phyloP scores from a whole-genome alignment of 352 stramenopile genomes.

The Pseudoperonospora humuli region DNA sequence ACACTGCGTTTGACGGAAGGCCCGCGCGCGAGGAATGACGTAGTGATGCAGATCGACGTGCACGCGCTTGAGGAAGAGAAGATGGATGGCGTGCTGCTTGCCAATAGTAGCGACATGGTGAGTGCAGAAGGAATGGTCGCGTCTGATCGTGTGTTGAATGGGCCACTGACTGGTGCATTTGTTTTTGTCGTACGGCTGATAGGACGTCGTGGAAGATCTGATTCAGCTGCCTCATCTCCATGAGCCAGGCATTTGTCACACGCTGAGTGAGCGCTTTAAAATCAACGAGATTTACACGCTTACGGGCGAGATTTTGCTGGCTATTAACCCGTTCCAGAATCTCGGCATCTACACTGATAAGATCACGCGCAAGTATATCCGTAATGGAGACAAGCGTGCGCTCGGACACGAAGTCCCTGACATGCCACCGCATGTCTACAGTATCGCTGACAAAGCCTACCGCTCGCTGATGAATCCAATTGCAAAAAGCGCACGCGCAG shows the following conservation, averaged over 20 bases:
- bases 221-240: conserved; percentile 91
- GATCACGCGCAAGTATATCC: conserved; percentile 84
- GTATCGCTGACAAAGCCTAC: conserved; percentile 86
- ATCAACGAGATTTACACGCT: conserved; percentile 93
- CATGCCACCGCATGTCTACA: conserved; percentile 89
- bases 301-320: conserved; percentile 74
- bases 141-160: neutral
- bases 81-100: conserved; percentile 48
- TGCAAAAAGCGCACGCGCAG: conserved; percentile 17
- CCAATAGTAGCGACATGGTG: conserved; percentile 82
- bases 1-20: conserved; percentile 49
- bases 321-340: conserved; percentile 87
- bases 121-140: conserved; percentile 13
- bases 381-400: conserved; percentile 66
- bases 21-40: conserved; percentile 36
- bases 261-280: conserved; percentile 87
- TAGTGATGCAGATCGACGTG: conserved; percentile 45
- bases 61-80: conserved; percentile 59
- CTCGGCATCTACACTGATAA: conserved; percentile 83
- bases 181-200: conserved; percentile 1
- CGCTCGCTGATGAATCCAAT: conserved; percentile 65
- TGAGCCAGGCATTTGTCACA: conserved; percentile 92
- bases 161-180: neutral
- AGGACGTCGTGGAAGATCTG: conserved; percentile 87
- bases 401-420: conserved; percentile 53